These are phyloP conservation scores for Pelargonium cotyledonis DNA, from an alignment of 441 rosid species.

Conservation along the genomic window DNA sequence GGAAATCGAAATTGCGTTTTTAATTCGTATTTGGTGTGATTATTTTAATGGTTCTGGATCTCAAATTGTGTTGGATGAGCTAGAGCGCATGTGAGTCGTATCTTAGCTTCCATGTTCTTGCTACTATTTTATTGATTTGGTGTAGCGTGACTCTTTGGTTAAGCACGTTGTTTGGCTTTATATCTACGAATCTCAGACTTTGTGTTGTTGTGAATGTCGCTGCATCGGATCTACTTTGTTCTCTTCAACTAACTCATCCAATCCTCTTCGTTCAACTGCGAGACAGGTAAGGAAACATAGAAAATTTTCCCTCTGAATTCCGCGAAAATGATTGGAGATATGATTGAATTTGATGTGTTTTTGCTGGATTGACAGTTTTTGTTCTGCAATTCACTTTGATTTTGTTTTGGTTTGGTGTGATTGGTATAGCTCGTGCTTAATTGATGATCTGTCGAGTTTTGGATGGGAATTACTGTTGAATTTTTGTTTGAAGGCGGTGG, in stretches of 20 bases:
- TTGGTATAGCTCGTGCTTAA: background rate
- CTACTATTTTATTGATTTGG: background rate
- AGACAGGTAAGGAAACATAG: background rate
- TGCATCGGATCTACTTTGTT: background rate
- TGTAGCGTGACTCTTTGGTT: background rate
- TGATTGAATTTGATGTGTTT: background rate
- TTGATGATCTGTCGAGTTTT: background rate
- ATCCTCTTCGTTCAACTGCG: background rate
- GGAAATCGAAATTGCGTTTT: background rate
- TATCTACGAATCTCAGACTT: background rate
- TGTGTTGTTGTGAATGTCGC: constrained; percentile 4
- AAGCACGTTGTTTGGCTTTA: background rate
- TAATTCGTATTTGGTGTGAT: background rate
- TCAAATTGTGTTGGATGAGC: background rate
- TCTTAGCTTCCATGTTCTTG: background rate
- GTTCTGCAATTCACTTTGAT: background rate
- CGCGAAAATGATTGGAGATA: background rate
- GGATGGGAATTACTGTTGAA: background rate
- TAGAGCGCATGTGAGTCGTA: background rate
- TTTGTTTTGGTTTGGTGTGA: background rate
- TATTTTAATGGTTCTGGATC: background rate
- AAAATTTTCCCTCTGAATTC: background rate
- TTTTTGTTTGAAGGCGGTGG: background rate
- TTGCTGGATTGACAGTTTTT: background rate
- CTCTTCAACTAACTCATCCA: background rate